These are phyloP conservation scores for Hericium erinaceus DNA, from an alignment of 768 basidiomycete genomes.

Conservation along the genomic window DNA sequence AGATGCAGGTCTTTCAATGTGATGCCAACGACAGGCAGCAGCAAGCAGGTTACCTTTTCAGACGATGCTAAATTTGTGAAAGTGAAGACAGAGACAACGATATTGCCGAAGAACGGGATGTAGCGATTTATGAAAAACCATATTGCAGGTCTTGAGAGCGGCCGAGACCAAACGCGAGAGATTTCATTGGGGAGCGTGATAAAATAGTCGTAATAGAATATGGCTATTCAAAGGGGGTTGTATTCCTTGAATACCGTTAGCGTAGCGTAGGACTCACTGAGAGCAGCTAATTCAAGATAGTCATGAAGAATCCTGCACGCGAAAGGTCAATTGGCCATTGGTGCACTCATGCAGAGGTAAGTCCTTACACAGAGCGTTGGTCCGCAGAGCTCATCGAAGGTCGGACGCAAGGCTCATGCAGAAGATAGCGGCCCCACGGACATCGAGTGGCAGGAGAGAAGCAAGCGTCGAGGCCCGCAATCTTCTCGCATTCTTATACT, in stretches of 20 bases:
- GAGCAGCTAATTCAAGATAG: not conserved
- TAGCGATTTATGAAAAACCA: slow-evolving; percentile 46
- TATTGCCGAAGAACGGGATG: slow-evolving; percentile 30
- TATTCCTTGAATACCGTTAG: not conserved
- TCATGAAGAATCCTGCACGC: not conserved
- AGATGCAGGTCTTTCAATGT: not conserved
- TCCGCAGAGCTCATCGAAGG: not conserved
- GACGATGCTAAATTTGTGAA: slow-evolving; percentile 10
- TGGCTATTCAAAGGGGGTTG: slow-evolving; percentile 10
- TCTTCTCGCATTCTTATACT: too few relatives aligned
- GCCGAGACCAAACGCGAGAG: slow-evolving; percentile 35
- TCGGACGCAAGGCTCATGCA: not conserved
- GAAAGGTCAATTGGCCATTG: not conserved
- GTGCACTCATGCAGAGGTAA: not conserved
- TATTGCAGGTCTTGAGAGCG: slow-evolving; percentile 28
- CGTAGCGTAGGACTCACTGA: not conserved
- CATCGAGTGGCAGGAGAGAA: too few relatives aligned
- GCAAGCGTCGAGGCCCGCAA: too few relatives aligned
- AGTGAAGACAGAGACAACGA: slow-evolving; percentile 13
- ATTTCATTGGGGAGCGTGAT: slow-evolving; percentile 30
- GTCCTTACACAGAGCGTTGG: not conserved
- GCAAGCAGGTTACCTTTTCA: slow-evolving; percentile 8
- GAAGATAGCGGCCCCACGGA: not conserved
- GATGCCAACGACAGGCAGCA: too few relatives aligned
- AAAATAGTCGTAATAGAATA: slow-evolving; percentile 23